These are phyloP conservation scores for Bretschneidera sinensis DNA, from an alignment of 345 rosid genomes.

Conservation along the genomic window DNA sequence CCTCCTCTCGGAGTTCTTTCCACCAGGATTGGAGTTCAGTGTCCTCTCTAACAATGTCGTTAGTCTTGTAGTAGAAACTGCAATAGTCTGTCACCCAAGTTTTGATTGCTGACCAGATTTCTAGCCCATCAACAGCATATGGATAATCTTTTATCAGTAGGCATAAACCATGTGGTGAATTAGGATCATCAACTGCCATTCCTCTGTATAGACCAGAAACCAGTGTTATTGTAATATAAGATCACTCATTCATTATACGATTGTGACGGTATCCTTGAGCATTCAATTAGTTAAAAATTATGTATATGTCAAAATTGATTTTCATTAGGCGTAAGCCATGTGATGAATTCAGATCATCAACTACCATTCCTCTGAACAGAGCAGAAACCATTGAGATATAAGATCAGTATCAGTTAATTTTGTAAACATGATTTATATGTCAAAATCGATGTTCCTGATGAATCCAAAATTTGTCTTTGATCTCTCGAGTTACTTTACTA, in stretches of 20 bases:
- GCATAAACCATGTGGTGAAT: conserved; percentile 51
- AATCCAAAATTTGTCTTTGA: too few species aligned
- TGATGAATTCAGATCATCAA: too few species aligned
- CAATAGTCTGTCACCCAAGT: conserved; percentile 64
- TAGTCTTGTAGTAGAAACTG: conserved; percentile 43
- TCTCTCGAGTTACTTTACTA: too few species aligned
- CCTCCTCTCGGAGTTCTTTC: conserved; percentile 61
- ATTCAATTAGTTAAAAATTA: too few species aligned
- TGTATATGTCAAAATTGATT: too few species aligned
- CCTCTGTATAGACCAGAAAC: conserved; percentile 39
- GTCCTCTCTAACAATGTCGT: conserved; percentile 42
- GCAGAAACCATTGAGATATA: too few species aligned
- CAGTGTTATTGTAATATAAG: neutral
- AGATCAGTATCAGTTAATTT: too few species aligned
- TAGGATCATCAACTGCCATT: conserved; percentile 56
- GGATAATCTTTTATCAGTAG: conserved; percentile 64
- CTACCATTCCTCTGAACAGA: too few species aligned
- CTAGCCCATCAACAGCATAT: conserved; percentile 70
- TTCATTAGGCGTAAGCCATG: too few species aligned
- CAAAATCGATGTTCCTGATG: too few species aligned
- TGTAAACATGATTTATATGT: too few species aligned
- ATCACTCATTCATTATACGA: too few species aligned
- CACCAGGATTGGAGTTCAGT: conserved; percentile 68
- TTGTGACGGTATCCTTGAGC: neutral
- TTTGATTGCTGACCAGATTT: conserved; percentile 65